Conservation (phyloP, 768 basidiomycete species). For the Boletus tylopilopsis region DNA sequence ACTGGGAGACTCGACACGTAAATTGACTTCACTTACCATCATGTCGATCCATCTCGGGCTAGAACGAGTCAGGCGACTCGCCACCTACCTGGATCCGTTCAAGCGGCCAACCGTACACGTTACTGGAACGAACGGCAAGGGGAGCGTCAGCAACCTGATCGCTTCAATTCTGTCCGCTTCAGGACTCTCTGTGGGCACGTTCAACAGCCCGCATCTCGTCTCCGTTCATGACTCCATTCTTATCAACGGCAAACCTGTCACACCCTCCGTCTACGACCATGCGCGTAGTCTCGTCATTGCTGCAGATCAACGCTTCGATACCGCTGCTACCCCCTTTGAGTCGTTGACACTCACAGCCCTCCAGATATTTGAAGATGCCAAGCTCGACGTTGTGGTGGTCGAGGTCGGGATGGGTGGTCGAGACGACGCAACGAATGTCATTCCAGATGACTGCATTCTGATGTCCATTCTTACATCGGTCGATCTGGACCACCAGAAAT, state of each 20-base stretch:
- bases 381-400: constrained; percentile 79
- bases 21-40: not conserved
- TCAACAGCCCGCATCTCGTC: constrained; percentile 91
- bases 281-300: constrained; percentile 47
- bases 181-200: constrained; percentile 65
- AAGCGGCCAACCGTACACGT: constrained; percentile 84
- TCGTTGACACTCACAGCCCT: constrained; percentile 81
- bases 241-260: constrained; percentile 56
- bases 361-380: constrained; percentile 59
- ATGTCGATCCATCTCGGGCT: constrained; percentile 73
- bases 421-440: constrained; percentile 89
- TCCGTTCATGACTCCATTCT: constrained; percentile 72
- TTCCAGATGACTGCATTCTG: constrained; percentile 64
- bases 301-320: constrained; percentile 39
- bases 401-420: constrained; percentile 97
- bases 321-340: constrained; percentile 74
- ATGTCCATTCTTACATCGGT: constrained; percentile 83
- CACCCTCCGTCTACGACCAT: constrained; percentile 41
- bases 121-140: constrained; percentile 97
- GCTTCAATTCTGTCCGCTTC: constrained; percentile 67
- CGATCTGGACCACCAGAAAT: constrained; percentile 90
- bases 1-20: constrained; percentile 4
- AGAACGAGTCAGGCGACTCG: constrained; percentile 51
- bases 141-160: constrained; percentile 82
- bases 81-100: constrained; percentile 54